Evolutionary conservation across 2,329 filamentous ascomycete species (phyloP), one percentile per base, ranked within the genome.

Genomic region (Rhynchosporium agropyri): DNA sequence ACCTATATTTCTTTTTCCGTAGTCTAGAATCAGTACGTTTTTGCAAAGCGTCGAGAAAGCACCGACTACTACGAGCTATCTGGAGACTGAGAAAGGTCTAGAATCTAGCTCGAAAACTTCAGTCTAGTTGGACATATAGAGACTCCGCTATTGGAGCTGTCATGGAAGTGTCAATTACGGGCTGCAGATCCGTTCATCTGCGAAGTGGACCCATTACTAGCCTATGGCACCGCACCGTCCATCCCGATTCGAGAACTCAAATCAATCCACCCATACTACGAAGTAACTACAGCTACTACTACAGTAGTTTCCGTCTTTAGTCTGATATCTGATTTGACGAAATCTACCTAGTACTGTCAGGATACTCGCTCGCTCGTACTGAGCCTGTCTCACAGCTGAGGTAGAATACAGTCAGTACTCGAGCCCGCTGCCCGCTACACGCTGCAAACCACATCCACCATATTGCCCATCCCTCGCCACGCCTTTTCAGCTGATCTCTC

Each of bases 201-300:
- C 36, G 10, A 8, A 54, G 13, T 33, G 51, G 51, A 26, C 51
- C 36, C 36, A 40, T 10, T 33, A 54, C 51, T 54, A 54, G 51
- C 20, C 28, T 42, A 33, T 54, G 51, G 51, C n/a, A n/a, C 51
- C 20, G 33, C 31, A 28, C 20, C 20, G 20, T 54, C 20, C 36
- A 28, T 54, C 51, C 51, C 51, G 36, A 54, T 54, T 54, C 51
- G 51, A 54, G 51, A 20, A 54, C 7, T 20, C 43, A 10, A 28
- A 45, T 31, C 12, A 13, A 40, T 9, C 12, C 10, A 12, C 28
- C 51, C 51, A 20, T 1, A 20, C 20, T 20, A 20, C 20, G 20
- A 20, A 20, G 20, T 20, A 20, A 20, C 20, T 20, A 20, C 20
- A 54, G 38, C 28, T 36, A 40, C 51, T 28, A 40, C 26, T 8